Evolutionary conservation across 805 yeast species (phyloP).

Genomic region (Myxozyma udenii): DNA sequence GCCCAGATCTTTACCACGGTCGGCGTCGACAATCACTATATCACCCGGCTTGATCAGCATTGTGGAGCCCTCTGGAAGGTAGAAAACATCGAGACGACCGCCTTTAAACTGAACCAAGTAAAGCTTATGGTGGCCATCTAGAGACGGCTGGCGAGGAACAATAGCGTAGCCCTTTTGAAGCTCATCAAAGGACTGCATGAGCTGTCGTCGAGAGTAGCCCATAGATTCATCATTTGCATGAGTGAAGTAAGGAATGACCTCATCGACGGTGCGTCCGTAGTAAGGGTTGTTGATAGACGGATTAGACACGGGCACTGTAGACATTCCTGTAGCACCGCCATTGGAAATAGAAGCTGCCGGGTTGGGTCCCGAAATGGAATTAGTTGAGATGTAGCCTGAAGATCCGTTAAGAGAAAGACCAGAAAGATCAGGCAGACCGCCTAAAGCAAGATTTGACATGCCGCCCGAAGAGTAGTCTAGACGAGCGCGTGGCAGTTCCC

Average conservation of each 20-base stretch:
- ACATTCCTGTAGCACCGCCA: no score
- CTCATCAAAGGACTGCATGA: background rate
- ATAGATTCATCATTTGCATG: constrained; percentile 10
- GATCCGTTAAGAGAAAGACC: background rate
- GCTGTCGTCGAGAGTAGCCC: constrained; percentile 2
- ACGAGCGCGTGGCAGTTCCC: background rate
- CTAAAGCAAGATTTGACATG: background rate
- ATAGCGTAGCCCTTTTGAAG: background rate
- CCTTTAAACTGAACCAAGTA: constrained; percentile 73
- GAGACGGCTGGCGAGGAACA: constrained; percentile 16
- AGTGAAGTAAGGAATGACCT: constrained; percentile 23
- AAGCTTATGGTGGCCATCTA: constrained; percentile 35
- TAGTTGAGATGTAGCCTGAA: background rate
- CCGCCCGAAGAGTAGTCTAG: background rate
- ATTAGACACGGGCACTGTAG: background rate
- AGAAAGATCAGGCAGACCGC: background rate
- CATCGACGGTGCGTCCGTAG: constrained; percentile 6
- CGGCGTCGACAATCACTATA: constrained; percentile 79
- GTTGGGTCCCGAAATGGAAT: background rate
- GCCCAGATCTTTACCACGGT: constrained; percentile 76
- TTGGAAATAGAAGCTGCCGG: no score
- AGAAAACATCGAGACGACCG: constrained; percentile 75
- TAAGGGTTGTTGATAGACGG: constrained; percentile 13
- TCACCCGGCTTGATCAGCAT: constrained; percentile 52
- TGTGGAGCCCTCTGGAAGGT: constrained; percentile 47